Base-by-base conservation (phyloP, 2,329 filamentous ascomycete species). In the Alternaria postmessia region DNA sequence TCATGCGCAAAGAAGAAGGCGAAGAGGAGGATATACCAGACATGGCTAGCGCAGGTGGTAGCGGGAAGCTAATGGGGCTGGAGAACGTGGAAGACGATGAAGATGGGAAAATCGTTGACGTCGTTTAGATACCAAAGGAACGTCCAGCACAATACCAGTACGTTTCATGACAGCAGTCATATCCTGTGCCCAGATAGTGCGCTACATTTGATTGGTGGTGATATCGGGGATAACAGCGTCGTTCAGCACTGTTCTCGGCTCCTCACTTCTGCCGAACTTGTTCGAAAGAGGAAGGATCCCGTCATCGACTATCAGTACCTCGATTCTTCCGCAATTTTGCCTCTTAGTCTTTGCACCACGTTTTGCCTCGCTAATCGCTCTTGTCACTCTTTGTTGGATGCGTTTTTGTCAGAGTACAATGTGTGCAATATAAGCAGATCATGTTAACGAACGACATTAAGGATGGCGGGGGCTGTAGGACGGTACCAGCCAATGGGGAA, bases 1-100 rank as follows among this genome's bases (percentile, higher is more conserved):
- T 97, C 62, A 93, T 93, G 88, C 84, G 92, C 57, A 92, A 93
- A 44, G 93, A 95, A 75, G 89, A 85, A 66, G 82, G 81, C 7
- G 86, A 84, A 48, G 85, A 84, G 51, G 81, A 81, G 55, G 80
- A 81, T 36, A 76, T 81, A 4, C 82, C 42, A 7, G 56, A 63
- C 18, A 63, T 54, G 32, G 65, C 46, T 39, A 65, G 59, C 11
- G 67, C 59, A 18, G 69, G 64, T 39, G 68, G 62, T 28, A 61
- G 58, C 30, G 75, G 74, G 11, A 73, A 60, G 52, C 18, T 76
- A 59, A 63, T 77, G 18, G 75, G 69, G 55, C 51, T 75, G 57
- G 67, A 72, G 43, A 57, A 71, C 22, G 70, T 71, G 5, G 74
- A 75, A 20, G 73, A 75, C 5, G 74, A 78, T 32, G 74, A 75